phyloP scores from a whole-genome alignment of 495 filamentous ascomycete genomes.

The Cercophora newfieldiana region DNA sequence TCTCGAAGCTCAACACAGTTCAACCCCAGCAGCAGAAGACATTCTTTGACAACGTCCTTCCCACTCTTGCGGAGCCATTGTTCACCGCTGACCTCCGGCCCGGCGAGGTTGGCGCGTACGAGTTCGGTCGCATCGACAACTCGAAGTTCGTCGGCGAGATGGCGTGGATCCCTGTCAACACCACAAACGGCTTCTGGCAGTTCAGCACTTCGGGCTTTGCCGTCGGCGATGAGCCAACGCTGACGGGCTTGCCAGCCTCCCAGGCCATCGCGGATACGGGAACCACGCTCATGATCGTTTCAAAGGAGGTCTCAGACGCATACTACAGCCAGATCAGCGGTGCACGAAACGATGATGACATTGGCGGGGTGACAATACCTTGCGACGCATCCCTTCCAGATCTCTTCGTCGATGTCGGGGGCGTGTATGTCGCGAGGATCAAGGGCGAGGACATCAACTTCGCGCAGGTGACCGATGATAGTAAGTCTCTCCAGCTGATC shows the following conservation, averaged over 20 bases:
- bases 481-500: constrained; percentile 34
- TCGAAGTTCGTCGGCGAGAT: constrained; percentile 65
- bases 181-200: constrained; percentile 72
- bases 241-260: constrained; percentile 37
- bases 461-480: constrained; percentile 50
- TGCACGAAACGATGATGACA: constrained; percentile 47
- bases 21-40: constrained; percentile 67
- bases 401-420: constrained; percentile 65
- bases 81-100: constrained; percentile 71
- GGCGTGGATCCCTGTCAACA: constrained; percentile 63
- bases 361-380: constrained; percentile 66
- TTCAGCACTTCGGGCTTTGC: constrained; percentile 60
- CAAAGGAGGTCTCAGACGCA: constrained; percentile 55
- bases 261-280: constrained; percentile 73
- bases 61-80: constrained; percentile 63
- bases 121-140: constrained; percentile 72
- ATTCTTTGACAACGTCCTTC: constrained; percentile 77
- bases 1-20: constrained; percentile 73
- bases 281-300: constrained; percentile 70
- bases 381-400: constrained; percentile 63
- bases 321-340: constrained; percentile 66
- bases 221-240: constrained; percentile 47
- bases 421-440: constrained; percentile 58
- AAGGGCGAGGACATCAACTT: constrained; percentile 70
- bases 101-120: constrained; percentile 65